phyloP scores from a whole-genome alignment of 768 basidiomycete species.

The Lactarius sanguifluus region DNA sequence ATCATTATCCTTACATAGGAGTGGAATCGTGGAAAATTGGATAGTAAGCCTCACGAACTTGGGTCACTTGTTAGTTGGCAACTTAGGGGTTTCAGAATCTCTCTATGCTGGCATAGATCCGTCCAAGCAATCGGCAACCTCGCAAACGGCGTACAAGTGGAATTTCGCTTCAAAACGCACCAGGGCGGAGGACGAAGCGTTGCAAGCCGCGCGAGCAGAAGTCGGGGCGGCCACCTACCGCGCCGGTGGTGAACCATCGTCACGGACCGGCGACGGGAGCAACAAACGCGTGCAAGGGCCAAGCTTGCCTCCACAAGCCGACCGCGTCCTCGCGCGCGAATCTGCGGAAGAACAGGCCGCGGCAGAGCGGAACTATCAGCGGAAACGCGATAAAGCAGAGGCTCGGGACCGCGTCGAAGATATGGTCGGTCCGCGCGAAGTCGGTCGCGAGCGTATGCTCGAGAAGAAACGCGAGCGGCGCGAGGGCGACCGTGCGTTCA shows the following conservation, averaged over 20 bases:
- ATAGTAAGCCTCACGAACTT: slow-evolving; percentile 45
- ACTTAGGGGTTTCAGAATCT: slow-evolving; percentile 40
- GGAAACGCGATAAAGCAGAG: slow-evolving; percentile 66
- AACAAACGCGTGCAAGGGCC: slow-evolving; percentile 60
- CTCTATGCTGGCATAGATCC: slow-evolving; percentile 64
- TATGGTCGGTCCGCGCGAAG: slow-evolving; percentile 72
- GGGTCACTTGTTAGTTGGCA: not conserved
- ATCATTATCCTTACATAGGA: slow-evolving; percentile 41
- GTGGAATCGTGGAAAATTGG: slow-evolving; percentile 80
- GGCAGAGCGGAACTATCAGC: slow-evolving; percentile 54
- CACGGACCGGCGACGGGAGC: slow-evolving; percentile 20
- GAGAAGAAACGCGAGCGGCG: slow-evolving; percentile 81
- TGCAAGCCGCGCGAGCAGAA: slow-evolving; percentile 59
- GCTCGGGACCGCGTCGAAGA: slow-evolving; percentile 74
- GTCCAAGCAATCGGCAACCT: slow-evolving; percentile 53
- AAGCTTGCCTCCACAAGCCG: slow-evolving; percentile 64
- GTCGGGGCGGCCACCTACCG: slow-evolving; percentile 51
- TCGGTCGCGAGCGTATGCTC: slow-evolving; percentile 80
- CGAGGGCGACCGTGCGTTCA: slow-evolving; percentile 67
- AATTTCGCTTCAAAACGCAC: slow-evolving; percentile 70
- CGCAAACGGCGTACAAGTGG: slow-evolving; percentile 87
- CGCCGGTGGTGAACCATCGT: slow-evolving; percentile 21
- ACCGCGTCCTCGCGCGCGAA: slow-evolving; percentile 71
- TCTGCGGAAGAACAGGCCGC: slow-evolving; percentile 49
- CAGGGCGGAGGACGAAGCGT: slow-evolving; percentile 54